Evolutionary conservation across 352 stramenopile genomes (phyloP), one percentile per base, ranked within the genome.

Genomic region (Globisporangium splendens): DNA sequence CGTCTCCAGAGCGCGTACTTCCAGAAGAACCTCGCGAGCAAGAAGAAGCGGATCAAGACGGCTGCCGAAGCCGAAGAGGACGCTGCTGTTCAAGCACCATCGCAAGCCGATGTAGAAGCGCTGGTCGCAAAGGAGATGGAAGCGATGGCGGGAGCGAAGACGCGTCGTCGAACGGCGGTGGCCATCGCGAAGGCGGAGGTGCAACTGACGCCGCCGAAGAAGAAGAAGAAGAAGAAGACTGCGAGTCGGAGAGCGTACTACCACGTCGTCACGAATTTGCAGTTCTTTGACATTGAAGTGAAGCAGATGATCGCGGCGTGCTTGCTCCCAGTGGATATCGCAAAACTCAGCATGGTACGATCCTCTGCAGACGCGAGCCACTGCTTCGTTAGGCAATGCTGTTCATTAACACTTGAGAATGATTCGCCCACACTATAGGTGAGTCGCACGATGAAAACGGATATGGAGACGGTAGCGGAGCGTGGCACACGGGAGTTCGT

Each of bases 1-100:
- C 80, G 82, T 41, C 48, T 85, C 15, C 77, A 89, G 56, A 91
- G 81, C 66, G 66, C 65, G 3, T 81, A 77, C 47, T 92, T 91
- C 62, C 84, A 83, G 18, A 82, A 77, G 54, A 82, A 88, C 28
- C 59, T 93, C 55, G 46, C 41, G 1, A 64, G 56, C 11, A 78
- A 82, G 64, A 59, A 56, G n/a, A 57, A 59, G 38, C 83, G 82
- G 66, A 83, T 15, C 28, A 41, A n/a, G 22, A 18, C 28, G 44
- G 21, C 56, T n/a, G 14, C 35, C 15, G 31, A 53, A 38, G 44
- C 57, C 24, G 28, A 43, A 38, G 52, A 62, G 0, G 39, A 18
- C 10, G 17, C 17, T 44, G 39, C 39, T 18, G 12, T 44, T 44
- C 28, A 35, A 8, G 28, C 28, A 8, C 28, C 28, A 35, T 35